Base-by-base conservation (phyloP, 345 rosid genomes). In the Brassica carinata region DNA sequence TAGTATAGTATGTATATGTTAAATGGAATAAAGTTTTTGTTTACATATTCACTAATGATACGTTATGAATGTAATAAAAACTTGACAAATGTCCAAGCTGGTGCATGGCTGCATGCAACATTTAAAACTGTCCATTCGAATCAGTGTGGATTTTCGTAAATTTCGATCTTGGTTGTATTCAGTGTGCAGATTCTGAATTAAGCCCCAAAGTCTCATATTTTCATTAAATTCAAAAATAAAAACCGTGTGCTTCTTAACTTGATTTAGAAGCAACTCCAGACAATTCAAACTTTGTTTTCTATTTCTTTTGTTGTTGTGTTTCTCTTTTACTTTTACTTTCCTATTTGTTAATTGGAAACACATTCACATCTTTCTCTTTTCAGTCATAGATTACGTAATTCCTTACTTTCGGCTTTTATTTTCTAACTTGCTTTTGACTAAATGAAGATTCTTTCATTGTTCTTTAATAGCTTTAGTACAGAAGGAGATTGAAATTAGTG, bases 341-440 rank as follows among this genome's bases (percentile, higher is more conserved):
- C 1, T 1, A 18, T 55, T 75, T 34, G 66, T 63, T 51, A 64
- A 69, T 63, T 70, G 79, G 43, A 62, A 62, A 69, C 45, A 38
- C 72, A 70, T 63, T 63, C 79, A 75, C 8, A 45, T 36, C 45
- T 74, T 15, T 70, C 55, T 61, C 70, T 74, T 68, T 80, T 55
- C 7, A 4, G 79, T 62, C 65, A 8, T 13, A 79, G 79, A 80
- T 74, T 75, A 75, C 57, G 76, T 62, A 69, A 67, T 38, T 75
- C 71, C 62, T 64, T 36, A 75, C 79, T 75, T 80, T 75, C 76
- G 79, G 79, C 76, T 75, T 80, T 80, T 34, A 18, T 80, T 75
- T 18, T 70, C 67, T 5, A 36, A 27, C 38, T 75, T 69, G 38
- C 83, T 80, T 80, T 80, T 80, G 83, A 80, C 79, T 15, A 80